Evolutionary conservation across 306 rosid species (phyloP).

Genomic region (Lupinus albus): DNA sequence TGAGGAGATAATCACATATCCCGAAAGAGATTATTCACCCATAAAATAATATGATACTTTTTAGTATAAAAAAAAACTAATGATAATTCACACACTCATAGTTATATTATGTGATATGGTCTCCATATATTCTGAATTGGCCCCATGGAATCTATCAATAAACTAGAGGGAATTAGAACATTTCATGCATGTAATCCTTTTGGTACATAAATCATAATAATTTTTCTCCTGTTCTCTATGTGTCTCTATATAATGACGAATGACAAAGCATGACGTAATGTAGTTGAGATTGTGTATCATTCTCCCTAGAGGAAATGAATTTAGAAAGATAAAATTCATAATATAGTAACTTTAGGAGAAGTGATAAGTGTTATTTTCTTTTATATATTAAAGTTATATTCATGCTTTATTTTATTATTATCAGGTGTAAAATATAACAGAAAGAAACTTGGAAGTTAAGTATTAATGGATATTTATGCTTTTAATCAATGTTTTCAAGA

Average conservation of each 20-base stretch:
- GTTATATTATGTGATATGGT: not conserved
- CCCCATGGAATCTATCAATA: conserved; percentile 14
- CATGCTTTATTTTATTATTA: not conserved
- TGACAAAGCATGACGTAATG: not conserved
- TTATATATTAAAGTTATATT: not conserved
- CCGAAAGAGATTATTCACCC: too few species aligned
- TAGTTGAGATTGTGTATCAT: not conserved
- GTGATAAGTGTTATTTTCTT: not conserved
- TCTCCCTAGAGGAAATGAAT: not conserved
- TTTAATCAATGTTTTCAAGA: too few species aligned
- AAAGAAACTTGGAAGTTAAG: not conserved
- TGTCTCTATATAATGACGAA: not conserved
- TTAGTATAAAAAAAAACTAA: too few species aligned
- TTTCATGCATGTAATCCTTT: not conserved
- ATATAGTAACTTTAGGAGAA: not conserved
- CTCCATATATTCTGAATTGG: conserved; percentile 2
- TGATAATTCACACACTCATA: not conserved
- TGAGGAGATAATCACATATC: too few species aligned
- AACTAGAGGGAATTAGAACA: not conserved
- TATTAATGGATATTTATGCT: too few species aligned
- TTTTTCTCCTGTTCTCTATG: not conserved
- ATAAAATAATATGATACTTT: too few species aligned
- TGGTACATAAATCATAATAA: too few species aligned
- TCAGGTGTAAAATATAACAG: not conserved
- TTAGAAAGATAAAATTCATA: not conserved